Evolutionary conservation across 2,329 filamentous ascomycete genomes (phyloP), one percentile per base, ranked within the genome.

Genomic region (Phaeosphaeriaceae sp.): DNA sequence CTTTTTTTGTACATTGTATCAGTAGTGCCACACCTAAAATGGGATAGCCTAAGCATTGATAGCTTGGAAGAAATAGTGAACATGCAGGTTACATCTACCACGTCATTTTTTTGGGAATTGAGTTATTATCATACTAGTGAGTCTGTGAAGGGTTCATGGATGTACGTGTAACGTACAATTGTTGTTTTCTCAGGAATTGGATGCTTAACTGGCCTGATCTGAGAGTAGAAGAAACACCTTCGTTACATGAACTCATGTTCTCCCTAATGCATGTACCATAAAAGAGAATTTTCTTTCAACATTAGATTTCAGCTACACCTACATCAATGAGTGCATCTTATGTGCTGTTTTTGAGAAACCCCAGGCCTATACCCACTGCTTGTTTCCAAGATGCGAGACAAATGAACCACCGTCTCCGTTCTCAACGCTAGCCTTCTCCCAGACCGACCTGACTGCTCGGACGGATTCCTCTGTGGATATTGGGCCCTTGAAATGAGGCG

Each of bases 401-500:
- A 54, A 60, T 12, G 50, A 36, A 13, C 60, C 60, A 18, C 45
- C 51, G 42, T 53, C 41, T 9, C 48, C 53, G n/a, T 47, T 46
- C 23, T 48, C 55, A n/a, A 64, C 29, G 7, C 53, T 61, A 1
- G 48, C 46, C 13, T 49, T 50, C 33, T 53, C 49, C 20, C 50
- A 46, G 6, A 56, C 42, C 3, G 18, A 21, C 35, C 48, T 18
- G 16, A 61, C 43, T n/a, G 38, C 36, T 35, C 37, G 45, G 15
- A 61, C 56, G 1, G 51, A 44, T 20, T 61, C 52, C 16, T 58
- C 43, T 1, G 49, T 40, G 2, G 49, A 28, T 2, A 50, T 44
- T 0, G 52, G 41, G 8, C 61, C 60, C 42, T 49, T 52, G 16
- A 61, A 63, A 13, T 54, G 13, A 4, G 60, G 60, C 8, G 45